A percentile compares a stretch with the other conserved stretches of the same genome.
phyloP scores from a whole-genome alignment of 495 filamentous ascomycete species.

The Penicillium diatomitis region DNA sequence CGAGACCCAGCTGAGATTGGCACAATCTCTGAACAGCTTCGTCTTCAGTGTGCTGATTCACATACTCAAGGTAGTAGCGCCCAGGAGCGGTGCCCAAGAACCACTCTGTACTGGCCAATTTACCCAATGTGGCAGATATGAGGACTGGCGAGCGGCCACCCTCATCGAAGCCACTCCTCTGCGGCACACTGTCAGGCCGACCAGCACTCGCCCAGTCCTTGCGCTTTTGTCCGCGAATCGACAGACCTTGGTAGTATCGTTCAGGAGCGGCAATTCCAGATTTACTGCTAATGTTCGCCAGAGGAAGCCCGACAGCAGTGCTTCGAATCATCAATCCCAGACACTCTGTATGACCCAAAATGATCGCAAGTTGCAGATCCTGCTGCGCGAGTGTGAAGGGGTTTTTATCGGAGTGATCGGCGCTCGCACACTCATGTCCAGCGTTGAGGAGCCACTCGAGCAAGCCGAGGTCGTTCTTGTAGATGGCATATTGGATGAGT shows the following conservation, averaged over 20 bases:
- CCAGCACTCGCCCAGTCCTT: constrained; percentile 52
- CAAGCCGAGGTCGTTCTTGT: constrained; percentile 26
- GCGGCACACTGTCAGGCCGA: constrained; percentile 20
- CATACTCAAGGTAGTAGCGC: constrained; percentile 54
- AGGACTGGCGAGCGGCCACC: constrained; percentile 45
- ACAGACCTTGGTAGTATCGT: constrained; percentile 61
- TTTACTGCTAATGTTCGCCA: constrained; percentile 51
- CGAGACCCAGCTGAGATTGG: constrained; percentile 45
- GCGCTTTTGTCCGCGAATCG: constrained; percentile 62
- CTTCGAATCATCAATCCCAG: constrained; percentile 41
- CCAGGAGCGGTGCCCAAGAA: constrained; percentile 56
- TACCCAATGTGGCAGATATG: constrained; percentile 45
- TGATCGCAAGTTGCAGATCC: constrained; percentile 33
- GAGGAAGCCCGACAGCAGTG: constrained; percentile 54
- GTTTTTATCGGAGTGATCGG: constrained; percentile 9
- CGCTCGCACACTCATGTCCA: constrained; percentile 18
- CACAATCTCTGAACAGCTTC: constrained; percentile 45
- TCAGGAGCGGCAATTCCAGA: constrained; percentile 45
- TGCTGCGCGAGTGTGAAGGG: constrained; percentile 11
- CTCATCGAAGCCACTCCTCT: neutral
- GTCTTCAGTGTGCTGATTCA: constrained; percentile 46
- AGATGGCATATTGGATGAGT: constrained; percentile 28
- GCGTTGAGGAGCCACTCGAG: constrained; percentile 38
- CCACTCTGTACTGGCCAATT: constrained; percentile 56
- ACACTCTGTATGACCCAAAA: constrained; percentile 31